Evolutionary conservation across 2,329 filamentous ascomycete genomes (phyloP), one percentile per base, ranked within the genome.

Genomic region (Bertia moriformis): DNA sequence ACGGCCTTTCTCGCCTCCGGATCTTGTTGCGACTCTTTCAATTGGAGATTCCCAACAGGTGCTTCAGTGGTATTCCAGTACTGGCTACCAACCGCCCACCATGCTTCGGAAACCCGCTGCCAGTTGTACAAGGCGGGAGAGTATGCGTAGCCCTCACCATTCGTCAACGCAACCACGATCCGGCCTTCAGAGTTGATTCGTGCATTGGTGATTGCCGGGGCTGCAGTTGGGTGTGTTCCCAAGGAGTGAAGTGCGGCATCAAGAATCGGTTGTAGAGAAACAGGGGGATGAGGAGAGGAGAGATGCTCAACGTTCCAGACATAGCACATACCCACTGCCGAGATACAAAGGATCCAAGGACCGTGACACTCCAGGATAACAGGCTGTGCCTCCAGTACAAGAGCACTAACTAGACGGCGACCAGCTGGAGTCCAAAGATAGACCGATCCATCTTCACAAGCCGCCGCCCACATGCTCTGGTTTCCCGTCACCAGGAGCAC

Each of bases 41-140:
- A 77, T 46, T 86, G 78, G 27, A 94, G 60, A 38, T 87, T 83
- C 37, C 83, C 79, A 39, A 94, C 77, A 1, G 87, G 87, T 2
- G 86, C 87, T 51, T 95, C 91, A 39, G 87, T 93, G 1, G 87
- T 93, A 58, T 98, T 96, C 93, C 91, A 98, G 57, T 98, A 98
- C 55, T 98, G 91, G 48, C 85, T 93, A 14, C 88, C 88, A 0
- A 96, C 87, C 0, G 89, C 89, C 87, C 91, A 98, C 91, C 91
- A 98, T 2, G 85, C 73, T 55, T 98, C 93, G 2, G 87, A 93
- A n/a, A 98, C 67, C 7, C 88, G 78, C 58, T 96, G 89, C 91
- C 91, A 98, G 4, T 78, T 74, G 57, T 78, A 89, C 80, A 98
- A 83, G 14, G 71, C 69, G 1, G 82, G 73, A 2, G 84, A 84